Evolutionary conservation across 495 filamentous ascomycete genomes (phyloP).

Genomic region (Trichoderma erinaceum): DNA sequence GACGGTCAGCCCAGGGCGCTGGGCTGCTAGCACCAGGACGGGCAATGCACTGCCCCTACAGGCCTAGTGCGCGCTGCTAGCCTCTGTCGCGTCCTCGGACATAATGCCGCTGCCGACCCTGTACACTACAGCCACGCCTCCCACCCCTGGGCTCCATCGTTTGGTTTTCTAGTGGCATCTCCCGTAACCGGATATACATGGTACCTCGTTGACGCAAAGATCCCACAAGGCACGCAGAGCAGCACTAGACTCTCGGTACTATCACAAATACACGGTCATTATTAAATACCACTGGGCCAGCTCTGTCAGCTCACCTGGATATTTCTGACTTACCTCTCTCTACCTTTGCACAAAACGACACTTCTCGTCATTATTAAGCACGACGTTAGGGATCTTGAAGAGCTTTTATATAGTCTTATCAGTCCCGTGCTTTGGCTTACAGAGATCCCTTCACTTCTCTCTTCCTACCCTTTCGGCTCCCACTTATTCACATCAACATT

Average conservation of each 20-base stretch:
- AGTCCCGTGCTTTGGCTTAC: neutral
- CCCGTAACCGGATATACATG: slow-evolving; percentile 5
- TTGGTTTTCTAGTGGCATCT: neutral
- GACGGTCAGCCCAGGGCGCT: neutral
- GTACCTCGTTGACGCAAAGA: neutral
- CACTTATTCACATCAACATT: neutral
- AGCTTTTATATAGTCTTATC: slow-evolving; percentile 3
- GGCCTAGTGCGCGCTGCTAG: neutral
- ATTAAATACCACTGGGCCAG: neutral
- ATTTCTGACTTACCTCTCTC: neutral
- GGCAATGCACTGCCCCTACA: neutral
- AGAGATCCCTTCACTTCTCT: neutral
- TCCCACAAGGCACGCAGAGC: neutral
- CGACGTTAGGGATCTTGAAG: too few relatives aligned
- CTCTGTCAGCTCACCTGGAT: neutral
- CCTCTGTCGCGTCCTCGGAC: slow-evolving; percentile 8
- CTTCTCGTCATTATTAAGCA: too few relatives aligned
- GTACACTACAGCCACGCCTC: neutral
- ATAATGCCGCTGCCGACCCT: slow-evolving; percentile 9
- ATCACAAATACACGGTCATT: neutral
- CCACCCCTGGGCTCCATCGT: neutral
- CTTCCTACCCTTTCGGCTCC: neutral
- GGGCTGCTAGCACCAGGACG: neutral
- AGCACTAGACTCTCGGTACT: too few relatives aligned
- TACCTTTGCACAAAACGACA: neutral